Conservation (phyloP, 73 alveolate genomes). For the Tetrahymena borealis region DNA sequence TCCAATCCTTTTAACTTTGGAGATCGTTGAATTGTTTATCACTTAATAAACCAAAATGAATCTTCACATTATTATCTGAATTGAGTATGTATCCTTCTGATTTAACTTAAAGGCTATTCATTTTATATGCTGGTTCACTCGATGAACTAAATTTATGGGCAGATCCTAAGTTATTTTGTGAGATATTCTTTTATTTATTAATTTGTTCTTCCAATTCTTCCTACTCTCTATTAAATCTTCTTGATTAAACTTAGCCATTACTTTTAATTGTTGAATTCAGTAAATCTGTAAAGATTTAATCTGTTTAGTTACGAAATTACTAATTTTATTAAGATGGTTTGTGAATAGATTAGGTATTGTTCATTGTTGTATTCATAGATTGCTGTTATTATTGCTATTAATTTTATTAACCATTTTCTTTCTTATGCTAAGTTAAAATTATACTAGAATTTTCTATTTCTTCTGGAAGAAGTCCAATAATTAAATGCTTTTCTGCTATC, state of each 20-base stretch:
- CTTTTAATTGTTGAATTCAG: neutral
- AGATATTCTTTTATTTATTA: neutral
- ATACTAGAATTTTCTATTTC: neutral
- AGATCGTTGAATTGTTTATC: neutral
- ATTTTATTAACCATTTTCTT: neutral
- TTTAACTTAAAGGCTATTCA: neutral
- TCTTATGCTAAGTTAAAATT: neutral
- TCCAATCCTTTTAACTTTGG: neutral
- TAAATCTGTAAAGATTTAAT: neutral
- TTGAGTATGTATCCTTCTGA: neutral
- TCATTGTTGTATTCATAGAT: neutral
- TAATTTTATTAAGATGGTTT: neutral
- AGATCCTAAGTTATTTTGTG: neutral
- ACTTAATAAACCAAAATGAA: neutral
- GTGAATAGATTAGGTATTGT: neutral
- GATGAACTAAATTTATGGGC: neutral
- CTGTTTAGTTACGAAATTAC: neutral
- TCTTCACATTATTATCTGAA: neutral
- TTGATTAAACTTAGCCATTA: neutral
- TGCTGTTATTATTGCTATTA: neutral
- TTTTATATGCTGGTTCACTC: neutral
- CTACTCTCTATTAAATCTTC: neutral
- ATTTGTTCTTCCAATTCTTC: neutral
- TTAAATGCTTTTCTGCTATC: neutral
- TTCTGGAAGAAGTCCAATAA: neutral